Evolutionary conservation across 2,329 filamentous ascomycete species (phyloP), one percentile per base, ranked within the genome.

Genomic region (Penicillium capsulatum): DNA sequence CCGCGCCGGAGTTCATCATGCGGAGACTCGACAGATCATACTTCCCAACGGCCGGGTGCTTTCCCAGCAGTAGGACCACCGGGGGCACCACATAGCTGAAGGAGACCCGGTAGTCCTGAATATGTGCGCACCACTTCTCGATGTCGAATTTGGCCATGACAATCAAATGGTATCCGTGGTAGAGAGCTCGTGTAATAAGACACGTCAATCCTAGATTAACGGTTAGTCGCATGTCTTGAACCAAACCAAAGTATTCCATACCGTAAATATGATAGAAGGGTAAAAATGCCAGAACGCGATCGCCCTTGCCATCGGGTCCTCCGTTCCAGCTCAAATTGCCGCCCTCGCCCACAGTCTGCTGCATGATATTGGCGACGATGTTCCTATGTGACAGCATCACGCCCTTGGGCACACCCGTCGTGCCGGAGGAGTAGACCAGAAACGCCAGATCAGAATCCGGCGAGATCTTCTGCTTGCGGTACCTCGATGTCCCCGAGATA

Each of bases 211-310:
- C 84, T 70, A 36, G 10, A 11, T 13, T 7, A 10, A 42, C 36
- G 49, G 47, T 49, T 36, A 45, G 17, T 16, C 28, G n/a, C n/a
- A n/a, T n/a, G n/a, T n/a, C n/a, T n/a, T n/a, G n/a, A n/a, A n/a
- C n/a, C n/a, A n/a, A n/a, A n/a, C n/a, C n/a, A n/a, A n/a, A n/a
- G n/a, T n/a, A n/a, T n/a, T n/a, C 9, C 77, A 51, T 65, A 84
- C 76, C 87, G 58, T 94, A 95, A 47, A 94, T 90, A 60, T 95
- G 89, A 67, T 89, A 95, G 63, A 95, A 92, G 0, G 90, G 90
- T 8, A 95, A 65, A 42, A 94, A 83, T 2, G 85, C 86, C 5
- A 96, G 65, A 19, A 92, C 70, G 43, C 76, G 80, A 59, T 95
- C 90, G 0, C 80, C 76, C 40, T 79, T 72, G 7, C 79, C 80